Base-by-base conservation (phyloP, 2,329 filamentous ascomycete species). In the Cercospora zeina region DNA sequence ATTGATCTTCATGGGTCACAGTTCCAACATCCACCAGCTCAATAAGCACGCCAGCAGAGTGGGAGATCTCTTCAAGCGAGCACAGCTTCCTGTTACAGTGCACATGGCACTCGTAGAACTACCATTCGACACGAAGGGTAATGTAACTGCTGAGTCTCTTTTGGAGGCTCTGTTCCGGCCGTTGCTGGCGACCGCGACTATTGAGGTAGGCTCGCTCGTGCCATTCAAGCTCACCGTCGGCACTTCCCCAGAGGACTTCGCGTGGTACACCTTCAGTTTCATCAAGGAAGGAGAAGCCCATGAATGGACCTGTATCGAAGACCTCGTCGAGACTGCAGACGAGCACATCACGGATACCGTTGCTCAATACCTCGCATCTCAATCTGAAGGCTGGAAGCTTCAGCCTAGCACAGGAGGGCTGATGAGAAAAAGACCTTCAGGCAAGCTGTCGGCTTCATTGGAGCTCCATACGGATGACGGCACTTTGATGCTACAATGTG, bases 21-120 rank as follows among this genome's bases (percentile, higher is more conserved):
- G 33, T 49, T 51, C 42, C 30, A 30, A 59, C 13, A 31, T 59
- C 8, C 16, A 50, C 19, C 45, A 59, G 34, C 53, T 59, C 19
- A 59, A 59, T 13, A 14, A 10, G 6, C 49, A 59, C 24, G 19
- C 24, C 16, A 5, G 21, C 3, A 24, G 10, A 19, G 10, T 59
- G 10, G 10, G 19, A 0, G 31, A 42, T 13, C 8, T 59, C 13
- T 30, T 59, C 31, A 33, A 33, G 33, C 53, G 21, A 34, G 33
- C 33, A 30, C 31, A 39, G 5, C 5, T 59, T n/a, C 42, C 56
- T 27, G 45, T 45, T 14, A 59, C 21, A 37, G 24, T 37, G 30
- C 36, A 30, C 21, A 37, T 16, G 21, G 56, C 56, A 27, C 45
- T 45, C 11, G 56, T 59, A 13, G 47, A 49, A 30, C 31, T 59